phyloP scores from a whole-genome alignment of 2,329 filamentous ascomycete genomes.

The Dactylellina cionopaga region DNA sequence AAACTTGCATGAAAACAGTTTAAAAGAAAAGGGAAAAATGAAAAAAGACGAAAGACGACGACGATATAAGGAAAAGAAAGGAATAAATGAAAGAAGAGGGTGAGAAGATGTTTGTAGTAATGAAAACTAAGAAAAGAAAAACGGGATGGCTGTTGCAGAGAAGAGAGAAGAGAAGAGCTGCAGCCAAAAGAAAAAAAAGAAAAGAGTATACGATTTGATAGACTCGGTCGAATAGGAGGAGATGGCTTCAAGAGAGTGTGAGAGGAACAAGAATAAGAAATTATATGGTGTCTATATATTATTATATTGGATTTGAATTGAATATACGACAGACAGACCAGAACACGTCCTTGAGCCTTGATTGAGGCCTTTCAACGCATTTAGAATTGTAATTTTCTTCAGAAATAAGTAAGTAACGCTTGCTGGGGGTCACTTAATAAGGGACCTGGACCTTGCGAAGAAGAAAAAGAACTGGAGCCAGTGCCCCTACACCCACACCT shows the following conservation, averaged over 20 bases:
- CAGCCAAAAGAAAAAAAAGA: background rate
- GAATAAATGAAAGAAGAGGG: slow-evolving; percentile 30
- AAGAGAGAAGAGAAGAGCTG: slow-evolving; percentile 17
- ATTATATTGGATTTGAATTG: slow-evolving; percentile 5
- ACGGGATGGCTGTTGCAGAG: slow-evolving; percentile 28
- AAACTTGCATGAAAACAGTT: slow-evolving; percentile 22
- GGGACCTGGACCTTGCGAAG: slow-evolving; percentile 12
- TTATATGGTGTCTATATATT: slow-evolving; percentile 49
- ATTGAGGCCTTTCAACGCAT: slow-evolving; percentile 35
- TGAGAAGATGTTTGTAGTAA: slow-evolving; percentile 14
- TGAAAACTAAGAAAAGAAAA: slow-evolving; percentile 17
- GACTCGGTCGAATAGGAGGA: slow-evolving; percentile 24
- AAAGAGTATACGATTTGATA: background rate
- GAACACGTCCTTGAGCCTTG: slow-evolving; percentile 29
- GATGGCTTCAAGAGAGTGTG: slow-evolving; percentile 4
- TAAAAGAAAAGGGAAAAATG: slow-evolving; percentile 13
- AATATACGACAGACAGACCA: too few species aligned
- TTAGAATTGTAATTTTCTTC: slow-evolving; percentile 30
- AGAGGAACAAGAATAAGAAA: slow-evolving; percentile 45
- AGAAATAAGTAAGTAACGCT: background rate
- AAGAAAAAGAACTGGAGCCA: slow-evolving; percentile 20
- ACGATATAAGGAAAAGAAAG: slow-evolving; percentile 5
- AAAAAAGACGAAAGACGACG: slow-evolving; percentile 1
- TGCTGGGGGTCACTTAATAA: slow-evolving; percentile 38
- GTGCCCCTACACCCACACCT: slow-evolving; percentile 43